Conservation (phyloP, 2,329 filamentous ascomycete species). For the Fusarium mundagurra region DNA sequence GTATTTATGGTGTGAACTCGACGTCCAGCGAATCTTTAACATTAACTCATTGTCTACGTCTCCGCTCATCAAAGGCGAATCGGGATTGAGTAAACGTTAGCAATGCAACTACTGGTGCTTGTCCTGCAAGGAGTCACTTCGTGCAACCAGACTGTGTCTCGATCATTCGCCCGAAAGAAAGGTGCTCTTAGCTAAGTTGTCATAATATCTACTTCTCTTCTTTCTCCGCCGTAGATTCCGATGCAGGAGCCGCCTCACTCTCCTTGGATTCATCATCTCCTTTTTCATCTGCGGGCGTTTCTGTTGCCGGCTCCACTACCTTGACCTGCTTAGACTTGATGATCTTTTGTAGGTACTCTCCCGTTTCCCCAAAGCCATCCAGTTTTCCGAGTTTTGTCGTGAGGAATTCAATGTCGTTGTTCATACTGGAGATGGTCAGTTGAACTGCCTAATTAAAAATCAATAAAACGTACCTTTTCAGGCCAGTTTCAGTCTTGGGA, state of each 20-base stretch:
- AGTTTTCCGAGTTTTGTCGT: slow-evolving; percentile 77
- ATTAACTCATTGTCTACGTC: not conserved
- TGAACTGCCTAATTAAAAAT: not conserved
- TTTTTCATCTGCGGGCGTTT: slow-evolving; percentile 18
- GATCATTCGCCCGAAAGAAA: slow-evolving; percentile 1
- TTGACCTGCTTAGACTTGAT: slow-evolving; percentile 66
- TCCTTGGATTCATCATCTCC: slow-evolving; percentile 25
- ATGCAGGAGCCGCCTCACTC: slow-evolving; percentile 15
- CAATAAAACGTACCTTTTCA: slow-evolving; percentile 69
- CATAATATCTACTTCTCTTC: slow-evolving; percentile 28
- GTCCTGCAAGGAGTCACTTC: slow-evolving; percentile 3
- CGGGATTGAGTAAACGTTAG: not conserved
- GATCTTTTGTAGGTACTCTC: slow-evolving; percentile 73
- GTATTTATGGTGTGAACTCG: not conserved
- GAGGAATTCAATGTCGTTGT: slow-evolving; percentile 80
- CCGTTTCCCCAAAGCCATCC: slow-evolving; percentile 80
- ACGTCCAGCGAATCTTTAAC: not conserved
- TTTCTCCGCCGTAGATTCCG: slow-evolving; percentile 32
- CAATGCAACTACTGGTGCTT: not conserved
- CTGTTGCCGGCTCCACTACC: slow-evolving; percentile 22
- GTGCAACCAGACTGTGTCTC: slow-evolving; percentile 15
- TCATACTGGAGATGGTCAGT: slow-evolving; percentile 65
- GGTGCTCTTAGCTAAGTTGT: not conserved
- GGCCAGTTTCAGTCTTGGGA: slow-evolving; percentile 73
- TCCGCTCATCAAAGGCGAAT: not conserved